Base-by-base conservation (phyloP, 768 basidiomycete species). In the Leccinum boreale region DNA sequence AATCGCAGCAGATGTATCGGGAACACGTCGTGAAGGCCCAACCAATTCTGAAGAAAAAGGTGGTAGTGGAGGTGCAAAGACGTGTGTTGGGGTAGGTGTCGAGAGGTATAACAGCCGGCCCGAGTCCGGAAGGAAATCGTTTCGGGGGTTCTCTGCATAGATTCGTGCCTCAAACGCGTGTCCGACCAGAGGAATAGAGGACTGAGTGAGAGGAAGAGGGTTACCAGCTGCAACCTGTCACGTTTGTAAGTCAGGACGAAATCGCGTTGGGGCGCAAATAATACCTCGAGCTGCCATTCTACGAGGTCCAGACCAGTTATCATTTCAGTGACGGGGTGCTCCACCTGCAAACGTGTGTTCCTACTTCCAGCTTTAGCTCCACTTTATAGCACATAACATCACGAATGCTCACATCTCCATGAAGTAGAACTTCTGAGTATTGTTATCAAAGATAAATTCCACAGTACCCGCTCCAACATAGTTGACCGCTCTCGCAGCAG, bases 371-470 rank as follows among this genome's bases (percentile, higher is more conserved):
- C 9, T 42, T 62, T 17, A 54, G 52, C 24, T 44, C 24, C 4
- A n/a, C 23, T 15, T 21, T 24, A 11, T 24, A 17, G 29, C 48
- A 28, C 0, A 19, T 52, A 35, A 10, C 17, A 2, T 33, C 12
- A 11, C 12, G 11, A 48, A 23, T 24, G 67, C 87, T 53, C 63
- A 87, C 92, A 96, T 96, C 74, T 97, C 94, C 94, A 95, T 95
- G 69, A 97, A 97, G 67, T 87, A 97, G 71, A 96, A 96, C 58
- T 84, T 79, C 56, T 83, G 74, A 8, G 89, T 90, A 69, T 94
- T 89, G 60, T 92, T 94, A 70, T 98, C 94, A 62, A 96, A 93
- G 62, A 98, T 96, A 65, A 98, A 97, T 70, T 98, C 94, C n/a
- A 95, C 91, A 0, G 92, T 94, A 4, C 92, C 92, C 10, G 93